Base-by-base conservation (phyloP, 2,329 filamentous ascomycete species). In the Paecilomyces sp. region DNA sequence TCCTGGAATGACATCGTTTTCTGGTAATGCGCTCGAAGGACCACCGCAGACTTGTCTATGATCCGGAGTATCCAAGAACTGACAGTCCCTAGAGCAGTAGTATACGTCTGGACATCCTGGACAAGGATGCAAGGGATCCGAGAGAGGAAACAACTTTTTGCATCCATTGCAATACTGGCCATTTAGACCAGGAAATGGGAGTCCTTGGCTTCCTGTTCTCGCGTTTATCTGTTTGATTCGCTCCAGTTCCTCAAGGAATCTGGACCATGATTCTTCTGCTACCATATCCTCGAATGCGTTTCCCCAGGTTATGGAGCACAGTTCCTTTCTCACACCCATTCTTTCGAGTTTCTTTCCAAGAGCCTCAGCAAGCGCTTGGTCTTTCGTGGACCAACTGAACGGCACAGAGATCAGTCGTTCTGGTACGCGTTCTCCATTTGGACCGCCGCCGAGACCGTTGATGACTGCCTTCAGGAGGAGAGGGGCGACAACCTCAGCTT, bases 321-420 rank as follows among this genome's bases (percentile, higher is more conserved):
- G 57, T 36, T 61, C 61, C 36, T 57, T 28, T 30, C 52, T 50
- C 12, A 61, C 59, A 22, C 61, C 61, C 25, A 63, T 56, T 13
- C 56, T 54, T 30, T 54, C 57, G 36, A 63, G 51, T 11, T 54
- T 47, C 15, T 58, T 54, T 30, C 33, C 60, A 25, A 63, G 50
- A 13, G 59, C 51, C 13, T 55, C 50, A 6, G 59, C 61, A 33
- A 61, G 56, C 12, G 57, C 53, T 11, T 22, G 12, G 28, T 61
- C 54, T 34, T 56, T 59, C 2, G 61, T 63, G 3, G 51, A 25
- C 61, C 61, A 63, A 13, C 41, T 52, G 56, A 56, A 59, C 5
- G 61, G 61, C 13, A 54, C 57, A 12, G 51, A 58, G 12, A 41
- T 34, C n/a, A 47, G 34, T 13, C 30, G 28, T 30, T 34, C 31